Base-by-base conservation (phyloP, 2,329 filamentous ascomycete genomes). In the Colletotrichum lupini region DNA sequence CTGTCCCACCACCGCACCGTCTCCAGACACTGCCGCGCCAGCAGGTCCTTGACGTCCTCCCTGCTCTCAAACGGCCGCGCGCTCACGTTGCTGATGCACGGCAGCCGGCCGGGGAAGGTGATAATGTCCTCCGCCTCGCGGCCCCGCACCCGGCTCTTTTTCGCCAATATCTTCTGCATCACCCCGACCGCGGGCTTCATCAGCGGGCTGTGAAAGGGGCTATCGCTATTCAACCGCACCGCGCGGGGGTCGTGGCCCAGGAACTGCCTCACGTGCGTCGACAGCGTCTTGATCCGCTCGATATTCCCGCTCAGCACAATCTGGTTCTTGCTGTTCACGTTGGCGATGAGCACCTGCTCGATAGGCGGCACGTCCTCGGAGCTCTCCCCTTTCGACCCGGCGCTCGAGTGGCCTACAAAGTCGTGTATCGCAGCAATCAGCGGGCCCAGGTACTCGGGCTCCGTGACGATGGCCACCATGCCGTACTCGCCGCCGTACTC, bases 1-100 rank as follows among this genome's bases (percentile, higher is more conserved):
- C 94, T 97, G 77, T 97, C 94, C 92, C 95, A 98, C 96, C 96
- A 98, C 72, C 90, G 88, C 55, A 98, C 95, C 35, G 95, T 98
- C 84, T 98, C 95, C n/a, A 97, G 91, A 74, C 93, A 95, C 79
- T 95, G 93, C 61, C 94, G 85, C 1, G 95, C 92, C 62, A 98
- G 85, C 58, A 97, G 83, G 75, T 97, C 92, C 80, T 94, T 94
- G 37, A 98, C 85, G 75, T 97, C 90, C 53, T 91, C 90, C 77
- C 90, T 91, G 76, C 89, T 94, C 75, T 86, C 81, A 77, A 98
- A 97, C 0, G 95, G 95, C 67, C 91, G 84, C 4, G 93, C 95
- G 8, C 92, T 93, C 56, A 98, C 93, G 81, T 98, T 98, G 78
- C 94, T 95, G 66, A 98, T 87, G 78, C 95, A 96, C 5, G 93